A percentile compares a stretch with the other conserved stretches of the same genome.
Conservation (phyloP, 108 stramenopile species). For the Cyclotella cryptica region DNA sequence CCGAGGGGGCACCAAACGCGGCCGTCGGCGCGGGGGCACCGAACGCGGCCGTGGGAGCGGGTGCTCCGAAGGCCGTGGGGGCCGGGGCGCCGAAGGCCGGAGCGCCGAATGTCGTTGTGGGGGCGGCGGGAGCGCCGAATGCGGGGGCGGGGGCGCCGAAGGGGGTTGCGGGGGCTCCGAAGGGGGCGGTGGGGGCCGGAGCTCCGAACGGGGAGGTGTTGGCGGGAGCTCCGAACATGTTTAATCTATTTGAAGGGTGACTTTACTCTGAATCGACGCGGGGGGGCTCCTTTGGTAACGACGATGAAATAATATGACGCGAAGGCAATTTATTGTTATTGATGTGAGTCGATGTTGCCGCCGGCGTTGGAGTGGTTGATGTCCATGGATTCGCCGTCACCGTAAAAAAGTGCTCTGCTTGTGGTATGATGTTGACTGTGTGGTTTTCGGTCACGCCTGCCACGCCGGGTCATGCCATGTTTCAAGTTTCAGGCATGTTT, state of each 20-base stretch:
- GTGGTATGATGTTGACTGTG: too few species aligned
- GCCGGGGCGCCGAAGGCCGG: conserved; percentile 4
- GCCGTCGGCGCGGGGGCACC: conserved; percentile 15
- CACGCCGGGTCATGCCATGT: too few species aligned
- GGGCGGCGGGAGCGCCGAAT: conserved; percentile 49
- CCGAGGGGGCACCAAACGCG: conserved; percentile 6
- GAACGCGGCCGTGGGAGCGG: conserved; percentile 26
- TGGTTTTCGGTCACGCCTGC: too few species aligned
- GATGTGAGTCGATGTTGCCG: too few species aligned
- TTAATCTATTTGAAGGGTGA: not conserved
- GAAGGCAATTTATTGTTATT: too few species aligned
- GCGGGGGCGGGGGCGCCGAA: conserved; percentile 53
- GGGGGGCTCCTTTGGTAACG: too few species aligned
- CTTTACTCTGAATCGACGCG: not conserved
- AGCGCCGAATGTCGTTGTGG: conserved; percentile 47
- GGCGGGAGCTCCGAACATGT: conserved; percentile 10
- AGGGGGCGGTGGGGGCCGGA: conserved; percentile 28
- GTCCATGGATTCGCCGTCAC: too few species aligned
- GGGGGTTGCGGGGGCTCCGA: conserved; percentile 40
- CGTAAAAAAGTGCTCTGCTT: too few species aligned
- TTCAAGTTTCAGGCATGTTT: too few species aligned
- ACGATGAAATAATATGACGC: too few species aligned
- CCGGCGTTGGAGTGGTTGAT: too few species aligned
- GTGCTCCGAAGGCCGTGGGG: conserved; percentile 16
- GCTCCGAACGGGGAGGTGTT: conserved; percentile 49